Evolutionary conservation across 495 filamentous ascomycete genomes (phyloP).

Genomic region (Polyplosphaeria fusca): DNA sequence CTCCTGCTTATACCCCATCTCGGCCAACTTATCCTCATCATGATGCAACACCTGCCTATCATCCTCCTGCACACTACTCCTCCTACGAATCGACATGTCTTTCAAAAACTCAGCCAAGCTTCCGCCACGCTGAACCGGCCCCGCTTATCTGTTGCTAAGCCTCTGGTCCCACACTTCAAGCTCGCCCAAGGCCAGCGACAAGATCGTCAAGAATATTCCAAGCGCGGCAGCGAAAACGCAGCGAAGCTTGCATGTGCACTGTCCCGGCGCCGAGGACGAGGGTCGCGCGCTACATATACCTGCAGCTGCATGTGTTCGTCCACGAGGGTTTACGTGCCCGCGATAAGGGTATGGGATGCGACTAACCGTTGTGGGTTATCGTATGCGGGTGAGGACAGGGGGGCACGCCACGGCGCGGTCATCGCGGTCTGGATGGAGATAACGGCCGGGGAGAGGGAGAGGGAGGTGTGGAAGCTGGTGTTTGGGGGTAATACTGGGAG

Average conservation of each 20-base stretch:
- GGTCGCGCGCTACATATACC: background rate
- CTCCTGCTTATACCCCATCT: constrained; percentile 64
- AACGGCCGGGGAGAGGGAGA: no score
- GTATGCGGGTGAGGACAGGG: background rate
- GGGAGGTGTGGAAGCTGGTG: no score
- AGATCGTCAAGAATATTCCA: background rate
- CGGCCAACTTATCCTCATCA: constrained; percentile 56
- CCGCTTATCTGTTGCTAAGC: background rate
- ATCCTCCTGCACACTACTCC: background rate
- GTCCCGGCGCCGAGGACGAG: background rate
- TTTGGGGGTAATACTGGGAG: no score
- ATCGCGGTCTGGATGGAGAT: no score
- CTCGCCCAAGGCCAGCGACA: background rate
- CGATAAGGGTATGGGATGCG: background rate
- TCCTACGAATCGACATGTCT: background rate
- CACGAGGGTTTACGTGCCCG: background rate
- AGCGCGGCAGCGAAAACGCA: background rate
- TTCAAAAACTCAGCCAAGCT: background rate
- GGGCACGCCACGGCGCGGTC: no score
- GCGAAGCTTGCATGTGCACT: background rate
- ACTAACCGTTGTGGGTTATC: background rate
- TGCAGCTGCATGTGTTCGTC: background rate
- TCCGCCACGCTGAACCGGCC: background rate
- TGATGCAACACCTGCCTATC: constrained; percentile 10
- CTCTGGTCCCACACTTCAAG: background rate